Percentiles rank a stretch among this genome's conserved stretches.
These are phyloP conservation scores for Trichosporon ovoides DNA, from an alignment of 1,284 basidiomycete species.

Conservation along the genomic window DNA sequence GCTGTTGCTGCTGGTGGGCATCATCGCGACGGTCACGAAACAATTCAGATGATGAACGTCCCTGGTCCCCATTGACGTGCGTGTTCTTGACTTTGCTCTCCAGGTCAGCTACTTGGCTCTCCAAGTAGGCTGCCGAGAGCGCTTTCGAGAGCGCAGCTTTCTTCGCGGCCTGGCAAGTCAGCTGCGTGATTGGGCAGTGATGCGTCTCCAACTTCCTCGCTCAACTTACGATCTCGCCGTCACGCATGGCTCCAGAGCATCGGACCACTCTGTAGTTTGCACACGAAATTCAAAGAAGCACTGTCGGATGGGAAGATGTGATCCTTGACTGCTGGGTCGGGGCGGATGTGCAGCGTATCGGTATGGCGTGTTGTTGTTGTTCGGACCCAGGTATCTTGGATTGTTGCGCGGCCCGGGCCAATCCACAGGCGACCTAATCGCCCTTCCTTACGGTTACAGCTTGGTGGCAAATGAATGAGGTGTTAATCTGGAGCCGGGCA, in stretches of 20 bases:
- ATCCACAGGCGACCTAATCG: neutral
- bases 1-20: neutral
- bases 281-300: neutral
- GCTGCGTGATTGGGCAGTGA: neutral
- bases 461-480: conserved; percentile 3
- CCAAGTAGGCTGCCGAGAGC: conserved; percentile 46
- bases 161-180: conserved; percentile 27
- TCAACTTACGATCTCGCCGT: conserved; percentile 16
- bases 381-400: neutral
- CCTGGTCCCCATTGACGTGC: conserved; percentile 1
- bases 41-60: neutral
- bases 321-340: too few relatives aligned
- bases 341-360: neutral
- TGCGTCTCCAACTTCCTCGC: neutral
- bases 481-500: neutral
- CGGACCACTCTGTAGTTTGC: neutral
- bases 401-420: neutral
- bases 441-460: neutral
- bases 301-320: neutral
- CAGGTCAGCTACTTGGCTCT: conserved; percentile 47
- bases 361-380: neutral
- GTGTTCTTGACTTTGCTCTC: conserved; percentile 36
- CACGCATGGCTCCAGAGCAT: conserved; percentile 10
- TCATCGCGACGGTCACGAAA: neutral
- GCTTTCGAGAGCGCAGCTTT: conserved; percentile 44